Percentiles rank a stretch among this genome's conserved stretches.
Conservation (phyloP, 306 rosid species). For the Medicago arabica region DNA sequence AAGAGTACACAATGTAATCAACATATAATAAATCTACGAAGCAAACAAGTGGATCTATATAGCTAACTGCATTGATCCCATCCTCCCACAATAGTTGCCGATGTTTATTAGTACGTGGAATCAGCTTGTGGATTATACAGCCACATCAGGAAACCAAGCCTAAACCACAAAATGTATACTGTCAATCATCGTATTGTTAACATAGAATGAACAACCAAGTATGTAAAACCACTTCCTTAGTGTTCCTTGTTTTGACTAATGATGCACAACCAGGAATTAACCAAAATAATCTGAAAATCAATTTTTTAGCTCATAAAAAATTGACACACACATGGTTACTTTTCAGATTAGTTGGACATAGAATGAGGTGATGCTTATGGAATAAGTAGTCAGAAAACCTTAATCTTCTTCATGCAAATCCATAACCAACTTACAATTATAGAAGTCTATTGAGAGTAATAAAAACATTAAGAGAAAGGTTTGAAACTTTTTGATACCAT, state of each 20-base stretch:
- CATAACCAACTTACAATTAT: not conserved
- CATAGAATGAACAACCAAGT: not conserved
- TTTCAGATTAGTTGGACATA: not conserved
- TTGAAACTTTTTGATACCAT: conserved; percentile 57
- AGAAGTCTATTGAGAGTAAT: conserved; percentile 6
- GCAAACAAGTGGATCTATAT: conserved; percentile 20
- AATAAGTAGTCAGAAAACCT: conserved; percentile 1
- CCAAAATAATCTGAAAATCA: not conserved
- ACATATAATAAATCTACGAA: conserved; percentile 14
- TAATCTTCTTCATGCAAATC: not conserved
- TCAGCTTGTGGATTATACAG: not conserved
- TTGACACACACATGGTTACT: not conserved
- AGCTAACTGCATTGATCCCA: conserved; percentile 24
- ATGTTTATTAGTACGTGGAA: not conserved
- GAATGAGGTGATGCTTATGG: not conserved
- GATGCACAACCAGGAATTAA: no score
- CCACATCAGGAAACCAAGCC: conserved; percentile 24
- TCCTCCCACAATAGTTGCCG: not conserved
- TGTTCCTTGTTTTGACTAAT: no score
- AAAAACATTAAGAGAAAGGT: conserved; percentile 23
- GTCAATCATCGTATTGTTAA: not conserved
- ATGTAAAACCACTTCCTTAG: no score
- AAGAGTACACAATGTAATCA: conserved; percentile 16
- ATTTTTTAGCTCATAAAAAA: not conserved
- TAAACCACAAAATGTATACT: not conserved